phyloP scores from a whole-genome alignment of 1,284 basidiomycete genomes.

The Malassezia vespertilionis region DNA sequence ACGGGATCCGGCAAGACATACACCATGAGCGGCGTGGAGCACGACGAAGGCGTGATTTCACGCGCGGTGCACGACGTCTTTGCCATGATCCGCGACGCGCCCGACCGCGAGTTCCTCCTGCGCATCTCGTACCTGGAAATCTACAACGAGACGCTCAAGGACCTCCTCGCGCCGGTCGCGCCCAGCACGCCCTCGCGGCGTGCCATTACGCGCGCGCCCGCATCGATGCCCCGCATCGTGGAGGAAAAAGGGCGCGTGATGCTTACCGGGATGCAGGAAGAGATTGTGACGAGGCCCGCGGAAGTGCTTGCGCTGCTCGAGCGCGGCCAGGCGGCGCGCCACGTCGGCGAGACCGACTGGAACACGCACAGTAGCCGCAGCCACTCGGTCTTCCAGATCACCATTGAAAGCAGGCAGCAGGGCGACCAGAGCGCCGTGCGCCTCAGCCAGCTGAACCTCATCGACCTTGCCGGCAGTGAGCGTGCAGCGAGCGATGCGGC shows the following conservation, averaged over 20 bases:
- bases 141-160: conserved; percentile 55
- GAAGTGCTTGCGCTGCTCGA: conserved; percentile 59
- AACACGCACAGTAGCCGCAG: conserved; percentile 88
- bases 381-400: conserved; percentile 61
- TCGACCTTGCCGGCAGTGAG: conserved; percentile 55
- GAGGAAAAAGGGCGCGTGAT: conserved; percentile 49
- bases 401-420: conserved; percentile 37
- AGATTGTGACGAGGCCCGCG: conserved; percentile 51
- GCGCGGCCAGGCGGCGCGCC: conserved; percentile 72
- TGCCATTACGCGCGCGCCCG: conserved; percentile 3
- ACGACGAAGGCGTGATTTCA: conserved; percentile 86
- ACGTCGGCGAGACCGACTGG: conserved; percentile 93
- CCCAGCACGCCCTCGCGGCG: conserved; percentile 2
- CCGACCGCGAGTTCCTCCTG: conserved; percentile 49
- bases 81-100: conserved; percentile 40
- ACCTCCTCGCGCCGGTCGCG: conserved; percentile 47
- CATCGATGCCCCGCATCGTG: conserved; percentile 24
- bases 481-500: conserved; percentile 53
- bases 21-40: conserved; percentile 68
- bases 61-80: conserved; percentile 62
- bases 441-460: conserved; percentile 50
- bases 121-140: conserved; percentile 56
- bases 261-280: conserved; percentile 52
- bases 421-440: conserved; percentile 19
- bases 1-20: conserved; percentile 60